These are phyloP conservation scores for Sphenostylis stenocarpa DNA, from an alignment of 306 rosid genomes.

Conservation along the genomic window DNA sequence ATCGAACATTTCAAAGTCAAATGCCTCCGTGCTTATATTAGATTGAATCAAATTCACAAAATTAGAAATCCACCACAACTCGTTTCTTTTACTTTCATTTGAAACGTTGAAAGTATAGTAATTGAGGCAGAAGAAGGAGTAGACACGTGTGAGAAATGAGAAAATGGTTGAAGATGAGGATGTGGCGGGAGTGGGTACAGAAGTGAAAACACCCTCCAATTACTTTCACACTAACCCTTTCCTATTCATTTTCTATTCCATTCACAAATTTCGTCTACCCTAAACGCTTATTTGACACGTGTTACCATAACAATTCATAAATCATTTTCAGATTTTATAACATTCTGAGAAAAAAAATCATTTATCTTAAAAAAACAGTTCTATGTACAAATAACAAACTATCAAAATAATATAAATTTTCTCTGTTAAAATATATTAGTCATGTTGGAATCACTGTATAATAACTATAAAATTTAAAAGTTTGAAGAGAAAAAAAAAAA, in stretches of 20 bases:
- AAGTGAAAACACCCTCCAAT: neutral
- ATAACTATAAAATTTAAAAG: too few relatives aligned
- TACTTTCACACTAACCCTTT: conserved; percentile 19
- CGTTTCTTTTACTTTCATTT: too few relatives aligned
- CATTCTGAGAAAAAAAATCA: neutral
- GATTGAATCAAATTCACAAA: neutral
- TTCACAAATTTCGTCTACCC: neutral
- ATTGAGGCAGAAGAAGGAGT: too few relatives aligned
- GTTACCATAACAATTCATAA: neutral
- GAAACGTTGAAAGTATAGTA: too few relatives aligned
- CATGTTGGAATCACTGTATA: too few relatives aligned
- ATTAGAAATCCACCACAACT: too few relatives aligned
- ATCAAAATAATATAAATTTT: neutral
- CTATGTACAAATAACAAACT: too few relatives aligned
- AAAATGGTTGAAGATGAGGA: neutral
- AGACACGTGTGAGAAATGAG: too few relatives aligned
- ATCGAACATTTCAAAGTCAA: neutral
- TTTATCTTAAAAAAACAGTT: too few relatives aligned
- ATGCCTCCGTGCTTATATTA: neutral
- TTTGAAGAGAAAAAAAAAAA: too few relatives aligned
- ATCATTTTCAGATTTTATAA: conserved; percentile 5
- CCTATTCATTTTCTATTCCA: neutral
- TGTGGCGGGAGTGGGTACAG: neutral
- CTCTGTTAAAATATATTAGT: neutral
- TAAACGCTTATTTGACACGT: neutral